phyloP scores from a whole-genome alignment of 2,329 filamentous ascomycete genomes.

The Pestalotiopsis sp. region DNA sequence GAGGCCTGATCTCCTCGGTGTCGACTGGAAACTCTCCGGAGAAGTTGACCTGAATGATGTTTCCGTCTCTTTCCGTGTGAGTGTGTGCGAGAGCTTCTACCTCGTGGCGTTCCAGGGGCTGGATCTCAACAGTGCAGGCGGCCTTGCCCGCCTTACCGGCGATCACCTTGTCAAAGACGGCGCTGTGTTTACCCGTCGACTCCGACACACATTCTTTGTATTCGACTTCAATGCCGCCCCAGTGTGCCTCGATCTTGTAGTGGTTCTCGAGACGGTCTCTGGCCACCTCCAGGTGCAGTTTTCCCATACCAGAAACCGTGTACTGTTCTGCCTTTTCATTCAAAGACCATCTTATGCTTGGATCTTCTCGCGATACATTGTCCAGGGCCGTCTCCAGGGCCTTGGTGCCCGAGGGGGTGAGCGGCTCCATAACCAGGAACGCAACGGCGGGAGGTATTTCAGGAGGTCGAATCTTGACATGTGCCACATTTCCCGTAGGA shows the following conservation, averaged over 20 bases:
- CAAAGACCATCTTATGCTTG: constrained; percentile 81
- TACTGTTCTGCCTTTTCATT: constrained; percentile 94
- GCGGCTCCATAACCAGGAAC: constrained; percentile 88
- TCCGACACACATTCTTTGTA: constrained; percentile 82
- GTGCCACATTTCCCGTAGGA: constrained; percentile 70
- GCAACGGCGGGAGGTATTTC: constrained; percentile 92
- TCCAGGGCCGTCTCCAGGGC: constrained; percentile 76
- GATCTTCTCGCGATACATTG: constrained; percentile 86
- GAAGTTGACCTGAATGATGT: constrained; percentile 63
- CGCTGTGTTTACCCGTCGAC: constrained; percentile 57
- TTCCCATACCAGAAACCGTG: constrained; percentile 93
- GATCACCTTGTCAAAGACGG: constrained; percentile 76
- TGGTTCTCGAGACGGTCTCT: constrained; percentile 85
- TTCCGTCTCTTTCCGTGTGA: constrained; percentile 67
- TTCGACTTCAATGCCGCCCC: constrained; percentile 92
- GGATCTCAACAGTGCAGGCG: constrained; percentile 70
- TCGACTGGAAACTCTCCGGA: constrained; percentile 46
- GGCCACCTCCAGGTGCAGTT: constrained; percentile 92
- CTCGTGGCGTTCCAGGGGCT: constrained; percentile 56
- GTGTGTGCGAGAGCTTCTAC: constrained; percentile 41
- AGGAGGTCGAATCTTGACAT: constrained; percentile 83
- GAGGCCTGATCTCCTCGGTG: constrained; percentile 52
- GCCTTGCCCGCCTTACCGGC: constrained; percentile 81
- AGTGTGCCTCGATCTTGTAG: constrained; percentile 83
- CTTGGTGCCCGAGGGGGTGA: constrained; percentile 78